Conservation (phyloP, 768 basidiomycete species). For the Paxillus ammoniavirescens region DNA sequence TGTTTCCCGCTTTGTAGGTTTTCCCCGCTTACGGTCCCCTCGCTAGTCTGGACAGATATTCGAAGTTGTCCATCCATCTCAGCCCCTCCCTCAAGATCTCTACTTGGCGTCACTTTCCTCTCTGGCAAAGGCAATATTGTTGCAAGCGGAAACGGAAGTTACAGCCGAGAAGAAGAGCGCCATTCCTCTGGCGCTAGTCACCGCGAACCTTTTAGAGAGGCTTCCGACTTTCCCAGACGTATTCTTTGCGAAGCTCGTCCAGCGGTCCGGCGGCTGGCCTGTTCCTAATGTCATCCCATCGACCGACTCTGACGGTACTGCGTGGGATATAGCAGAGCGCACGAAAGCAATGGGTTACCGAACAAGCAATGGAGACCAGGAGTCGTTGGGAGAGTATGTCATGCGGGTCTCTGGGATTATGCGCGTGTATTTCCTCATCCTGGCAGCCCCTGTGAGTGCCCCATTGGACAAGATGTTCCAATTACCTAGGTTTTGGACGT, state of each 20-base stretch:
- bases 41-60: conserved; percentile 41
- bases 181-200: conserved; percentile 73
- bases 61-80: conserved; percentile 37
- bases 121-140: conserved; percentile 82
- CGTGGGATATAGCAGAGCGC: conserved; percentile 42
- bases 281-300: conserved; percentile 63
- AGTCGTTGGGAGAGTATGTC: conserved; percentile 59
- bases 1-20: conserved; percentile 4
- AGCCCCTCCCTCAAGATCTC: conserved; percentile 34
- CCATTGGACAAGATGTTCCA: conserved; percentile 48
- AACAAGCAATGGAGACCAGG: conserved; percentile 42
- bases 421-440: conserved; percentile 82
- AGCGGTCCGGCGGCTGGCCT: conserved; percentile 87
- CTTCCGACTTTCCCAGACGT: conserved; percentile 63
- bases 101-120: conserved; percentile 82
- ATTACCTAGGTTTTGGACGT: conserved; percentile 66
- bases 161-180: conserved; percentile 86
- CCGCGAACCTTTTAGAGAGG: conserved; percentile 61
- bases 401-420: conserved; percentile 74
- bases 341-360: conserved; percentile 60
- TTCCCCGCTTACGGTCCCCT: conserved; percentile 9
- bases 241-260: conserved; percentile 82
- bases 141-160: conserved; percentile 93
- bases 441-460: conserved; percentile 43
- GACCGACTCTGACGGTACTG: conserved; percentile 46